Evolutionary conservation across 2,329 filamentous ascomycete species (phyloP).

Genomic region (Neonectria punicea): DNA sequence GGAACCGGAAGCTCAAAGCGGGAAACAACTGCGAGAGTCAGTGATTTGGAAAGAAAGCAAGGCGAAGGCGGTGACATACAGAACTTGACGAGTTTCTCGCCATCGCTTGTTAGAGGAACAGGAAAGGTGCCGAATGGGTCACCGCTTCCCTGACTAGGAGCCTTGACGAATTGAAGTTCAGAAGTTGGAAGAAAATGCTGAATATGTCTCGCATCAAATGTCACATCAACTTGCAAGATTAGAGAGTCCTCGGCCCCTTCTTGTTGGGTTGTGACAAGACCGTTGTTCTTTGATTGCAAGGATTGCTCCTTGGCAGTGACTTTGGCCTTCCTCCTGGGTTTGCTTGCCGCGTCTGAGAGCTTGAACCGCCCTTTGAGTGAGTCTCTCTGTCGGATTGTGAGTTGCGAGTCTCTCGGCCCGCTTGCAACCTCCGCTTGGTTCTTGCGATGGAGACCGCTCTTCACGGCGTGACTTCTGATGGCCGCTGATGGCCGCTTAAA

Average conservation of each 20-base stretch:
- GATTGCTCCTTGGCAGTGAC: not conserved
- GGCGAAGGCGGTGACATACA: constrained; percentile 16
- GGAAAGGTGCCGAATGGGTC: constrained; percentile 29
- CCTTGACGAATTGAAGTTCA: constrained; percentile 1
- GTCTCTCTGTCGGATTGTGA: constrained; percentile 26
- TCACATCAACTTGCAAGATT: not conserved
- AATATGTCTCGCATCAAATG: not conserved
- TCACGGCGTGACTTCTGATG: constrained; percentile 30
- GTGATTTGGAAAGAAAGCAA: not conserved
- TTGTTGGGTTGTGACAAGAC: not conserved
- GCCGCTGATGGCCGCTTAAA: constrained; percentile 24
- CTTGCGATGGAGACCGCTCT: constrained; percentile 30
- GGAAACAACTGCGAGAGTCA: constrained; percentile 22
- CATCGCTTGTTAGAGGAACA: constrained; percentile 14
- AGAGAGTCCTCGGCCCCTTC: not conserved
- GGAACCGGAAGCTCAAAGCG: constrained; percentile 26
- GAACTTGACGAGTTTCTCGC: constrained; percentile 29
- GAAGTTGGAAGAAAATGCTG: not conserved
- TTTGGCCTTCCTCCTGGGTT: not conserved
- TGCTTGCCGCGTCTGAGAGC: not conserved
- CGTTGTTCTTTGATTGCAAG: not conserved
- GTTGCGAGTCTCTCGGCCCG: constrained; percentile 19
- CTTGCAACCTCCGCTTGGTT: not conserved
- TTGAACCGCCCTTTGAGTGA: constrained; percentile 30
- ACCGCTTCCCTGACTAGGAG: constrained; percentile 21